Base-by-base conservation (phyloP, 148 eudicot genomes). In the Rhododendron ferrugineum region DNA sequence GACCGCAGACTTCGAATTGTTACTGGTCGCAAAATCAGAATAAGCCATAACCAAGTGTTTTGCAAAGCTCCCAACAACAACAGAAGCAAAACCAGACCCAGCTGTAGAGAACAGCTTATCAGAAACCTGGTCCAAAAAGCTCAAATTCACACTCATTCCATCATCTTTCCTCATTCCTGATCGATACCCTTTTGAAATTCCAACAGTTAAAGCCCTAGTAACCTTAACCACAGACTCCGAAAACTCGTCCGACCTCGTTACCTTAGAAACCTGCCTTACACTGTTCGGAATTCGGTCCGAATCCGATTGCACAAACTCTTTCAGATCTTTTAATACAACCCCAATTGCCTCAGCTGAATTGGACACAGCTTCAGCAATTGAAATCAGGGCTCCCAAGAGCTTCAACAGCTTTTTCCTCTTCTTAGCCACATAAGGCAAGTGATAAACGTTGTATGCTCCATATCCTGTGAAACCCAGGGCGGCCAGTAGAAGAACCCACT, bases 61-160 rank as follows among this genome's bases (percentile, higher is more conserved):
- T 6, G 98, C 96, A 40, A 97, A 93, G 85, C 94, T 97, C 85
- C 98, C 99, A 70, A 91, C 92, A 80, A 95, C 92, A 14, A 91
- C 93, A 18, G 98, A 95, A 70, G 94, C 98, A 85, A 97, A 97
- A 77, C 98, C 94, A 6, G 92, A 85, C 20, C 98, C 99, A 74
- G 94, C 88, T 0, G 88, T 79, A 10, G 95, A 90, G 30, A 95
- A 93, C 82, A 97, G 87, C 89, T 90, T 97, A 90, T 92, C 94
- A 83, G 92, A 81, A 83, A 92, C 91, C 50, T 83, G 90, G 80
- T 97, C 95, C 16, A 87, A 73, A 82, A 93, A 90, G 22, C 89
- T 89, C 15, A 90, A 89, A 74, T 58, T n/a, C 3, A 60, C 82
- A 20, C 89, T 86, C n/a, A 23, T 84, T 72, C 82, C 82, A 82